These are phyloP conservation scores for Prunus persica DNA, from an alignment of 306 rosid species.

Conservation along the genomic window Prunus_persica_NCBIv2 NC_034012.1:4779501-4780000, in stretches of 20 bases:
- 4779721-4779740: constrained; percentile 10
- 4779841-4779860: constrained; percentile 9
- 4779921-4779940: neutral
- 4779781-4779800: constrained; percentile 23
- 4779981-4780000: constrained; percentile 37
- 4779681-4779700: constrained; percentile 35
- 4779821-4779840: constrained; percentile 28
- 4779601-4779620: constrained; percentile 29
- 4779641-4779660: constrained; percentile 30
- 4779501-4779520: constrained; percentile 36
- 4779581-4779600: constrained; percentile 33
- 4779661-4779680: constrained; percentile 21
- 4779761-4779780: constrained; percentile 24
- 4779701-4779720: constrained; percentile 19
- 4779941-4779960: neutral
- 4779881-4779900: too few relatives aligned
- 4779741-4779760: constrained; percentile 26
- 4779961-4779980: constrained; percentile 29
- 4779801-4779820: constrained; percentile 25
- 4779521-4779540: constrained; percentile 31
- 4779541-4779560: constrained; percentile 27
- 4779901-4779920: neutral
- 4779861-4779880: neutral
- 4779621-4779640: constrained; percentile 42
- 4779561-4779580: constrained; percentile 37